A percentile compares a stretch with the other conserved stretches of the same genome.
phyloP scores from a whole-genome alignment of 208 protist genomes.

The Lotmaria passim region DNA sequence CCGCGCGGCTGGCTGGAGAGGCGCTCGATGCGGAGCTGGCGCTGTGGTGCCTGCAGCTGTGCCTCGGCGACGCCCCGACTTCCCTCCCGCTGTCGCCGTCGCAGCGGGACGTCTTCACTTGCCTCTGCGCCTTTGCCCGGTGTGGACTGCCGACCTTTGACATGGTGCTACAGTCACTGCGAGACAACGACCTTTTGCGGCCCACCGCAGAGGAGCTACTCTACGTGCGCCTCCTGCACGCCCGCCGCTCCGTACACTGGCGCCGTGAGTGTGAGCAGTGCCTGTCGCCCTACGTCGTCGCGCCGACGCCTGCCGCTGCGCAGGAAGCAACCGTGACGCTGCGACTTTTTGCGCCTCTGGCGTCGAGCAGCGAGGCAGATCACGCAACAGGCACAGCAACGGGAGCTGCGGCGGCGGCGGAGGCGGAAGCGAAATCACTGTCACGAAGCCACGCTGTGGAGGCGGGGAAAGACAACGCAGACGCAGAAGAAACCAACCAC shows the following conservation, averaged over 20 bases:
- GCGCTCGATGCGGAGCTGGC: conserved; percentile 28
- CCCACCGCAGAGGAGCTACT: conserved; percentile 60
- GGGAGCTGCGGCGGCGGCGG: background rate
- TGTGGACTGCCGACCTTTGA: conserved; percentile 63
- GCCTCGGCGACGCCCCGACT: conserved; percentile 34
- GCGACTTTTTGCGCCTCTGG: conserved; percentile 2
- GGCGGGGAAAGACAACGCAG: background rate
- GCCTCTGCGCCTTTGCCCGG: conserved; percentile 64
- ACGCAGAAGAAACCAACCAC: no score
- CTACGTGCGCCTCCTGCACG: conserved; percentile 70
- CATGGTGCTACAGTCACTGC: conserved; percentile 60
- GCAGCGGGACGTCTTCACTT: conserved; percentile 57
- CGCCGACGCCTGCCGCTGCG: no score
- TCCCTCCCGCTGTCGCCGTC: conserved; percentile 49
- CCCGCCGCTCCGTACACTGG: conserved; percentile 54
- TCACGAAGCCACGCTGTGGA: conserved; percentile 1
- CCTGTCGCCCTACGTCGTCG: conserved; percentile 18
- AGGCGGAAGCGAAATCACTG: background rate
- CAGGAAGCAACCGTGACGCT: conserved; percentile 7
- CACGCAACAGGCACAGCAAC: background rate
- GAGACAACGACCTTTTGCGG: conserved; percentile 55
- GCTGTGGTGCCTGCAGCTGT: conserved; percentile 50
- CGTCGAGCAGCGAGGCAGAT: background rate
- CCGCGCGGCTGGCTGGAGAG: conserved; percentile 39
- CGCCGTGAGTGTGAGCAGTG: conserved; percentile 45